phyloP scores from a whole-genome alignment of 2,329 filamentous ascomycete genomes.

The Metarhizium sp. region DNA sequence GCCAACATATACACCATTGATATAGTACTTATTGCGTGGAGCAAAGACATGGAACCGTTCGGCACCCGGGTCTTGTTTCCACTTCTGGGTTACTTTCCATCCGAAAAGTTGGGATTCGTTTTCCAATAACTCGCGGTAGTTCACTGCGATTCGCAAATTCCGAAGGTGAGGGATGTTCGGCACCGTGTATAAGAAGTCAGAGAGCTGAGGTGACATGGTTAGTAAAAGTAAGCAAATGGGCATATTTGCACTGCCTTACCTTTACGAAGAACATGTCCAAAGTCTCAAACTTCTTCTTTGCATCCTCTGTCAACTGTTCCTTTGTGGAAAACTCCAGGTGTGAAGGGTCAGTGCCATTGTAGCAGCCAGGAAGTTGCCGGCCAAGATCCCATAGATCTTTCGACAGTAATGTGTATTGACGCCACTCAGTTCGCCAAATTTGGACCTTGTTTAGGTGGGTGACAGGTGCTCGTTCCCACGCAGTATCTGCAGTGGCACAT shows the following conservation, averaged over 20 bases:
- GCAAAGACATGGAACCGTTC: slow-evolving; percentile 43
- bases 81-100: slow-evolving; percentile 39
- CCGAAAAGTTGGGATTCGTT: slow-evolving; percentile 33
- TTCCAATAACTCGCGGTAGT: slow-evolving; percentile 51
- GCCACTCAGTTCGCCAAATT: slow-evolving; percentile 51
- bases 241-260: slow-evolving; percentile 25
- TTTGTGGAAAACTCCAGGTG: slow-evolving; percentile 32
- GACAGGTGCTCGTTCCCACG: slow-evolving; percentile 47
- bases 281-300: slow-evolving; percentile 43
- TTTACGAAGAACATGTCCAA: slow-evolving; percentile 61
- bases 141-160: slow-evolving; percentile 43
- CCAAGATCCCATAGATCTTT: slow-evolving; percentile 43
- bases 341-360: slow-evolving; percentile 35
- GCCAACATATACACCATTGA: slow-evolving; percentile 44
- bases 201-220: slow-evolving; percentile 31
- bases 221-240: not conserved
- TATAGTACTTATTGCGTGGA: slow-evolving; percentile 48
- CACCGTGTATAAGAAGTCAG: slow-evolving; percentile 51
- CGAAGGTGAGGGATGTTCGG: slow-evolving; percentile 50
- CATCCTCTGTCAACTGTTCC: slow-evolving; percentile 37
- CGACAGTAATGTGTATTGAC: slow-evolving; percentile 45
- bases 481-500: slow-evolving; percentile 35
- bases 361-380: slow-evolving; percentile 41
- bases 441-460: slow-evolving; percentile 44
- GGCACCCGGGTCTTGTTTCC: slow-evolving; percentile 48